Conservation (phyloP, 1,139 yeast genomes). For the Dujonia santamariae region DNA sequence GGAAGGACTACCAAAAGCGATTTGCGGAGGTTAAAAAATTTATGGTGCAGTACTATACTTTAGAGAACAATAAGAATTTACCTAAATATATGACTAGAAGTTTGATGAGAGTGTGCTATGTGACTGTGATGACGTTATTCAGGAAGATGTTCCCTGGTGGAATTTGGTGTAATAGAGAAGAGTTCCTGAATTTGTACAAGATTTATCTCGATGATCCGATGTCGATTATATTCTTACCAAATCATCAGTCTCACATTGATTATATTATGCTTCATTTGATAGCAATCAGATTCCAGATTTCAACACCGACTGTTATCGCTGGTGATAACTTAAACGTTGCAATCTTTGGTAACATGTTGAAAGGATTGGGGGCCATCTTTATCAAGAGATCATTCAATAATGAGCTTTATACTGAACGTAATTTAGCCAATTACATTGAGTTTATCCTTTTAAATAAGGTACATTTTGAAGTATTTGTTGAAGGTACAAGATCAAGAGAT, state of each 20-base stretch:
- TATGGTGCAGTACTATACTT: constrained; percentile 37
- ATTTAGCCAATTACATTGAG: constrained; percentile 54
- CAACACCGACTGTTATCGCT: constrained; percentile 62
- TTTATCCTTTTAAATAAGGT: constrained; percentile 49
- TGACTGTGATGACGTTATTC: constrained; percentile 35
- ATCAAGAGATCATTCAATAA: constrained; percentile 45
- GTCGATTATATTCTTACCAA: constrained; percentile 43
- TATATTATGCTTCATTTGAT: constrained; percentile 60
- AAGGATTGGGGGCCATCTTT: constrained; percentile 46
- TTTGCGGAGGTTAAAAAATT: constrained; percentile 37
- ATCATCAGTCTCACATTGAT: constrained; percentile 67
- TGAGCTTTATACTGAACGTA: constrained; percentile 56
- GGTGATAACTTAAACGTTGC: constrained; percentile 70
- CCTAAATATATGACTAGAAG: constrained; percentile 27
- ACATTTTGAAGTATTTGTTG: constrained; percentile 62
- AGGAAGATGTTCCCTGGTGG: constrained; percentile 44
- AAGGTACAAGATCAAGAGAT: constrained; percentile 66
- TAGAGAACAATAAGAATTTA: constrained; percentile 36
- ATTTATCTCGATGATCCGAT: constrained; percentile 39
- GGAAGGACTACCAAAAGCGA: constrained; percentile 32
- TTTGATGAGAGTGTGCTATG: constrained; percentile 34
- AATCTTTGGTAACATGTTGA: constrained; percentile 47
- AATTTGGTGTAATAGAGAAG: constrained; percentile 37
- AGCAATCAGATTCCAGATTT: constrained; percentile 53
- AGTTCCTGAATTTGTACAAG: constrained; percentile 28